Percentiles rank a stretch among this genome's conserved stretches.
phyloP scores from a whole-genome alignment of 2,329 filamentous ascomycete genomes.

The Colletotrichum euphorbiae region DNA sequence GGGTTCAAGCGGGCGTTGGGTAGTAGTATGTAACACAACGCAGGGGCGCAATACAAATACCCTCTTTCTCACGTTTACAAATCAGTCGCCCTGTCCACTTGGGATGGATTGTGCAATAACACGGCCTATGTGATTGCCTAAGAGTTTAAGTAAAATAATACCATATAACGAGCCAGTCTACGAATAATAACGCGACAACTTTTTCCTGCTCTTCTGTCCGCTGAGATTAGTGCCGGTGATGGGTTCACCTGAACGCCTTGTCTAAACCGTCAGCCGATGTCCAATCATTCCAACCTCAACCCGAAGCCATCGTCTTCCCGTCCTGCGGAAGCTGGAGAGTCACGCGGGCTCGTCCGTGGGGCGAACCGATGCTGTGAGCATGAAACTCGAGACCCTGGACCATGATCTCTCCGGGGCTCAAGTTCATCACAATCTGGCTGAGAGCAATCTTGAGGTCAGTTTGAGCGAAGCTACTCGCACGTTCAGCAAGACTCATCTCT shows the following conservation, averaged over 20 bases:
- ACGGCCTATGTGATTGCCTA: no score
- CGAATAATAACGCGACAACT: no score
- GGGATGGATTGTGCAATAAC: no score
- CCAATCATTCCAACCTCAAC: no score
- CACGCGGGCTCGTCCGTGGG: not conserved
- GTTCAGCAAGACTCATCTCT: not conserved
- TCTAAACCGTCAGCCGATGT: no score
- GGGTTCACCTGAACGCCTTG: no score
- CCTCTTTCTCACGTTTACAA: conserved; percentile 10
- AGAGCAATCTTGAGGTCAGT: not conserved
- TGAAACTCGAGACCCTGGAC: not conserved
- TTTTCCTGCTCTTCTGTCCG: no score
- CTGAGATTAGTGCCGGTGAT: no score
- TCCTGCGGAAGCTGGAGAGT: not conserved
- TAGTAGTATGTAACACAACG: conserved; percentile 13
- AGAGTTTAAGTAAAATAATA: no score
- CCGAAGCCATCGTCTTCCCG: not conserved
- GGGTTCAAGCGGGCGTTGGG: not conserved
- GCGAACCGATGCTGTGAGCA: not conserved
- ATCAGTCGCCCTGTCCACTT: no score
- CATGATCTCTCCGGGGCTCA: not conserved
- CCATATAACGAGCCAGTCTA: no score
- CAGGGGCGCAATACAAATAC: not conserved
- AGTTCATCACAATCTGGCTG: conserved; percentile 2
- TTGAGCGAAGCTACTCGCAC: not conserved